Percentiles rank a stretch among this genome's conserved stretches.
These are phyloP conservation scores for Lactuca sativa DNA, from an alignment of 129 eudicot species.

Conservation along the genomic window DNA sequence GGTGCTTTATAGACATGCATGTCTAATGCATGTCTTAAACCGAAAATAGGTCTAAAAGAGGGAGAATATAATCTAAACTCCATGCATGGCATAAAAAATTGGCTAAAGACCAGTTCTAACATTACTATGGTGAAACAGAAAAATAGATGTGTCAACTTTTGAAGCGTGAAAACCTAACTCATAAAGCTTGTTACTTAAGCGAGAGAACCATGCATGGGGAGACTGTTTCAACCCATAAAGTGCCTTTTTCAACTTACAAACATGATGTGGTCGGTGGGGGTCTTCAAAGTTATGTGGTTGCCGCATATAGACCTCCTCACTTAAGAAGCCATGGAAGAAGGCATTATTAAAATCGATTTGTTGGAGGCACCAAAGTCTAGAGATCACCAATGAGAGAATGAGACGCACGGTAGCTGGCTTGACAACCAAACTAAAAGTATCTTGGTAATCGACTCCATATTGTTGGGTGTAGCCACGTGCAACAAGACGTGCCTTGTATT, in stretches of 20 bases:
- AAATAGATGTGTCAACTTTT: too few relatives aligned
- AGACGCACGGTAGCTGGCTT: too few relatives aligned
- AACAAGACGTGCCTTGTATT: constrained; percentile 6
- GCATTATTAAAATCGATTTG: not conserved
- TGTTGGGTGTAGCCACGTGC: constrained; percentile 9
- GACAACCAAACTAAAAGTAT: not conserved
- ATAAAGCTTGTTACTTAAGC: not conserved
- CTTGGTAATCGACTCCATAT: constrained; percentile 1
- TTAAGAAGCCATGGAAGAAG: not conserved
- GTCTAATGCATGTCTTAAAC: too few relatives aligned
- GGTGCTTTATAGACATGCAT: too few relatives aligned
- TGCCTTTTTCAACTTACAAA: not conserved
- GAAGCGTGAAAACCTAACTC: too few relatives aligned
- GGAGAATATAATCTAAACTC: too few relatives aligned
- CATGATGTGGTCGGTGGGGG: not conserved
- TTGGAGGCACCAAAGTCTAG: too few relatives aligned
- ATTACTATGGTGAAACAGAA: too few relatives aligned
- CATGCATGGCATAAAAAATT: too few relatives aligned
- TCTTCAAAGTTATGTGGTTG: constrained; percentile 12
- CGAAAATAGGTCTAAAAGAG: too few relatives aligned
- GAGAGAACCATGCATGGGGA: constrained; percentile 9
- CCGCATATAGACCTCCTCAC: constrained; percentile 10
- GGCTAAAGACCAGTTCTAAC: too few relatives aligned
- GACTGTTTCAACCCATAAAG: constrained; percentile 5
- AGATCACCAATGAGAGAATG: too few relatives aligned